A percentile compares a stretch with the other conserved stretches of the same genome.
These are phyloP conservation scores for Myxozyma mucilagina DNA, from an alignment of 805 yeast genomes.

Conservation along the genomic window DNA sequence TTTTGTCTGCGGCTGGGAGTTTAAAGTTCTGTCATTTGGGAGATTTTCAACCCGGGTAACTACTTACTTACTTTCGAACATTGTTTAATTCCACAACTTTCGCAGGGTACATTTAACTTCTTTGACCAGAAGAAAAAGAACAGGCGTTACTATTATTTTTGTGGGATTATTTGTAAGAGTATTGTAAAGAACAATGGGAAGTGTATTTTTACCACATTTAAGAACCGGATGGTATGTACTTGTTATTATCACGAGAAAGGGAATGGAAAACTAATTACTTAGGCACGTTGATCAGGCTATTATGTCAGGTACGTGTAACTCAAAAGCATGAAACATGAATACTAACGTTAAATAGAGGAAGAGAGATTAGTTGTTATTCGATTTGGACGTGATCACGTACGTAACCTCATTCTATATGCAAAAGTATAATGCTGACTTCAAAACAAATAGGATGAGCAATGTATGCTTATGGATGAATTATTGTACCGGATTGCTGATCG, in stretches of 20 bases:
- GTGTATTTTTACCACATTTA: constrained; percentile 78
- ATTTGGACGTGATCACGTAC: constrained; percentile 70
- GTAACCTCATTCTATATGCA: neutral
- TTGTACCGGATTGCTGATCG: constrained; percentile 77
- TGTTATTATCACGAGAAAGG: neutral
- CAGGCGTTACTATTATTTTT: neutral
- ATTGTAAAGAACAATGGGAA: constrained; percentile 56
- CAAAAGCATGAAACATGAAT: neutral
- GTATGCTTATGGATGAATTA: constrained; percentile 89
- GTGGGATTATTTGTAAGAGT: neutral
- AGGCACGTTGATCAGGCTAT: constrained; percentile 97
- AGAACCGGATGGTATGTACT: constrained; percentile 61
- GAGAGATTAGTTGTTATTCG: constrained; percentile 84
- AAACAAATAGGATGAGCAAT: constrained; percentile 54
- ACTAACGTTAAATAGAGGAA: constrained; percentile 53
- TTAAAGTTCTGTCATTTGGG: constrained; percentile 4
- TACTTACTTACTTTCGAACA: neutral
- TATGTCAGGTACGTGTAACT: constrained; percentile 46
- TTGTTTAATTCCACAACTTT: neutral
- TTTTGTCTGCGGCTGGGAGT: neutral
- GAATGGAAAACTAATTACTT: neutral
- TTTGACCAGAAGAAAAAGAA: neutral
- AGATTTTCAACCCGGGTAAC: constrained; percentile 5
- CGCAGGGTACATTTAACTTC: neutral
- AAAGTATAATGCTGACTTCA: neutral